phyloP scores from a whole-genome alignment of 306 rosid species.

The Arachis hypogaea region DNA sequence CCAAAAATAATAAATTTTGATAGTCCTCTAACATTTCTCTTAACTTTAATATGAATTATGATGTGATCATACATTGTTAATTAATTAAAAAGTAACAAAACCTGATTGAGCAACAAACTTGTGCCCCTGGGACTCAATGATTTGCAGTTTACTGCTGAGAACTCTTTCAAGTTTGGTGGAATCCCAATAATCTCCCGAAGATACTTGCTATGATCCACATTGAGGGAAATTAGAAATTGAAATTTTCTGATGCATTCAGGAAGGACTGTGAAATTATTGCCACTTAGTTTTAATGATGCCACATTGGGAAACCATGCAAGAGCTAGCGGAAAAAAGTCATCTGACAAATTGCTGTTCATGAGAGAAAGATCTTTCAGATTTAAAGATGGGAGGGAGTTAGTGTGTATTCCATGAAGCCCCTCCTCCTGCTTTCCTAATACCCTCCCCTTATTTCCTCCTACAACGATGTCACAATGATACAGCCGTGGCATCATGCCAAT shows the following conservation, averaged over 20 bases:
- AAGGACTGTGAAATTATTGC: background rate
- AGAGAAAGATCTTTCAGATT: rapidly evolving
- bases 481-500: background rate
- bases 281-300: background rate
- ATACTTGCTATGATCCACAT: background rate
- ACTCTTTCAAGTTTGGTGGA: background rate
- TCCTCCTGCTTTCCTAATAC: background rate
- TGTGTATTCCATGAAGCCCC: background rate
- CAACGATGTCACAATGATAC: background rate
- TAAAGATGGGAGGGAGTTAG: background rate
- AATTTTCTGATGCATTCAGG: background rate
- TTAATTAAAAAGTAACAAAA: background rate
- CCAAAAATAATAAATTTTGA: no score
- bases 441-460: background rate
- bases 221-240: background rate
- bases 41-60: background rate
- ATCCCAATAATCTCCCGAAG: slow-evolving; percentile 2
- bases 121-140: background rate
- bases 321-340: background rate
- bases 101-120: background rate
- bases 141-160: background rate
- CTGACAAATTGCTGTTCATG: background rate
- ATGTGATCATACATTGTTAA: background rate
- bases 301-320: background rate
- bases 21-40: no score